phyloP scores from a whole-genome alignment of 768 basidiomycete genomes.

The Tubosaeta sp. region DNA sequence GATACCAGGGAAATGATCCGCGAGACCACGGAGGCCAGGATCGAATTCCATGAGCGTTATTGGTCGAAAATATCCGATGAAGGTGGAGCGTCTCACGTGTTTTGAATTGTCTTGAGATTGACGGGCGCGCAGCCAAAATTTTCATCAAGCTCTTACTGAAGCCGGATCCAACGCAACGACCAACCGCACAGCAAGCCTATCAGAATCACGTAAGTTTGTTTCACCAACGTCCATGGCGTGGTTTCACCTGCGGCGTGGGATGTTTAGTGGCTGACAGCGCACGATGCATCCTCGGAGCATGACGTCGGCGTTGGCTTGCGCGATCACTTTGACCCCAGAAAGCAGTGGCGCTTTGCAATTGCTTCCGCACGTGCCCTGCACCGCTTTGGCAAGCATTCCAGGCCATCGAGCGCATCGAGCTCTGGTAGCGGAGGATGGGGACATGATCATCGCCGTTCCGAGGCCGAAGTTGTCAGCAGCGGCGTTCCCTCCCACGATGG shows the following conservation, averaged over 20 bases:
- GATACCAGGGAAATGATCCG: constrained; percentile 68
- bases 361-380: constrained; percentile 40
- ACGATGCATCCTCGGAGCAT: constrained; percentile 61
- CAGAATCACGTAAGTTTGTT: constrained; percentile 51
- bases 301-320: constrained; percentile 72
- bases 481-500: constrained; percentile 34
- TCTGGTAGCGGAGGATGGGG: constrained; percentile 36
- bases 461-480: constrained; percentile 28
- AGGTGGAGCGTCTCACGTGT: constrained; percentile 40
- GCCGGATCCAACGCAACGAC: constrained; percentile 65
- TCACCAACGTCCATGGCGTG: neutral
- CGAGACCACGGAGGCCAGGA: constrained; percentile 80
- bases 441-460: constrained; percentile 26
- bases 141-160: constrained; percentile 75
- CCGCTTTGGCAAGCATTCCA: constrained; percentile 28
- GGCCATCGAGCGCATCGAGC: constrained; percentile 26
- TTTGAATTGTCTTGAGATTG: neutral
- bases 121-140: constrained; percentile 57
- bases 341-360: constrained; percentile 73
- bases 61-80: constrained; percentile 86
- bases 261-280: constrained; percentile 67
- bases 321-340: constrained; percentile 76
- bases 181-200: constrained; percentile 70
- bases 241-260: neutral
- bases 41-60: constrained; percentile 91